Conservation (phyloP, 345 rosid genomes). For the Eucalyptus curtisii region DNA sequence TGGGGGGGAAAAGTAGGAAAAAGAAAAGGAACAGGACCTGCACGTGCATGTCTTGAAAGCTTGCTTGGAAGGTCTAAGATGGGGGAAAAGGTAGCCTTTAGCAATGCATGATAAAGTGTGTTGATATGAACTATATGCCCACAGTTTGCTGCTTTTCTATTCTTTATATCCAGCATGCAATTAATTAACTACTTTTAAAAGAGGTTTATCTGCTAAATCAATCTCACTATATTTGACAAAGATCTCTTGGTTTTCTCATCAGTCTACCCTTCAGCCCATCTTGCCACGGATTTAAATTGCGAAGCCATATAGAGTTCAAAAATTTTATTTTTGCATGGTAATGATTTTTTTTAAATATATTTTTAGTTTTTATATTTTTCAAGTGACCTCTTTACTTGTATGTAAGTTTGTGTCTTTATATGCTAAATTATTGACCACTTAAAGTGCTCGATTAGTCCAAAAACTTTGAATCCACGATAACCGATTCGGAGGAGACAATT, state of each 20-base stretch:
- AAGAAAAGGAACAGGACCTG: neutral
- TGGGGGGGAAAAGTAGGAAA: neutral
- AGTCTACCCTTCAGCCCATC: neutral
- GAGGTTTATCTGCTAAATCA: neutral
- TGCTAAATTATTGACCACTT: neutral
- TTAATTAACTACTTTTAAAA: neutral
- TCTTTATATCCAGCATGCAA: neutral
- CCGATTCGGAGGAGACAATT: neutral
- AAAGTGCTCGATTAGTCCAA: neutral
- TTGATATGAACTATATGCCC: neutral
- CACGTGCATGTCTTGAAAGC: neutral
- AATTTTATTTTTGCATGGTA: neutral
- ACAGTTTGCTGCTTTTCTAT: neutral
- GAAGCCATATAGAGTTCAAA: neutral
- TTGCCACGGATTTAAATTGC: neutral
- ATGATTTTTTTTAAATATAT: neutral
- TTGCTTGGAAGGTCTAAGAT: neutral
- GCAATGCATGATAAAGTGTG: neutral
- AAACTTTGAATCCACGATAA: neutral
- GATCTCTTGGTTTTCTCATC: neutral
- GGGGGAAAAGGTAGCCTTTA: neutral
- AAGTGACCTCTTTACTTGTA: neutral
- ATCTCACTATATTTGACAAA: neutral
- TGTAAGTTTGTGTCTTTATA: neutral
- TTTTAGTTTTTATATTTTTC: neutral